Evolutionary conservation across 2,329 filamentous ascomycete species (phyloP).

Genomic region (Corniculantispora saksenae): DNA sequence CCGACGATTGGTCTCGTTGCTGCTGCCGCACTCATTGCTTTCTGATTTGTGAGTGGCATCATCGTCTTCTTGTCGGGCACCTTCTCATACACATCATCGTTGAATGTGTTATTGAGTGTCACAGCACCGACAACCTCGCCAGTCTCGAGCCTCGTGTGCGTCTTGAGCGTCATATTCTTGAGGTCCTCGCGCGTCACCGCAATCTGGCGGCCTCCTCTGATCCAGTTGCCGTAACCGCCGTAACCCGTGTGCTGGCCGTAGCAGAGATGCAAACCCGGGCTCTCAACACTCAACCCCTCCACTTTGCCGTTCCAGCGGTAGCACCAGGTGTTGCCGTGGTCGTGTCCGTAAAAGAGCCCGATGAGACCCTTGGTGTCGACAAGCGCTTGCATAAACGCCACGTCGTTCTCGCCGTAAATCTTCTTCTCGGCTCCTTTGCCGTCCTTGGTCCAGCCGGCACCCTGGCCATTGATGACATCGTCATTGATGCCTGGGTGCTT

Average conservation of each 20-base stretch:
- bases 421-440: slow-evolving; percentile 25
- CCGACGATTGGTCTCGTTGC: not conserved
- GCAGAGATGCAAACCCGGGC: slow-evolving; percentile 38
- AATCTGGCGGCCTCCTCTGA: slow-evolving; percentile 50
- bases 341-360: slow-evolving; percentile 59
- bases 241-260: slow-evolving; percentile 66
- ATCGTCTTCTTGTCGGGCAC: slow-evolving; percentile 32
- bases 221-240: slow-evolving; percentile 63
- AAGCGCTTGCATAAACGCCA: slow-evolving; percentile 58
- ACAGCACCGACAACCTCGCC: slow-evolving; percentile 49
- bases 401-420: slow-evolving; percentile 46
- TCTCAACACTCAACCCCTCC: slow-evolving; percentile 23
- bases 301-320: slow-evolving; percentile 36
- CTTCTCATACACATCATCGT: slow-evolving; percentile 49
- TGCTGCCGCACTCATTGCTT: not conserved
- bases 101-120: slow-evolving; percentile 56
- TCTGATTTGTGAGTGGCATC: not conserved
- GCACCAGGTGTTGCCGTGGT: slow-evolving; percentile 59
- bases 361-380: slow-evolving; percentile 49
- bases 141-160: slow-evolving; percentile 59
- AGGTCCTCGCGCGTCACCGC: slow-evolving; percentile 37
- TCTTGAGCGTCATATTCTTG: slow-evolving; percentile 44
- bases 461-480: slow-evolving; percentile 33
- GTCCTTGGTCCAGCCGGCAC: slow-evolving; percentile 33
- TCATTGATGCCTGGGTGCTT: slow-evolving; percentile 37